phyloP scores from a whole-genome alignment of 2,329 filamentous ascomycete genomes.

The Ceratocystis huliohia region DNA sequence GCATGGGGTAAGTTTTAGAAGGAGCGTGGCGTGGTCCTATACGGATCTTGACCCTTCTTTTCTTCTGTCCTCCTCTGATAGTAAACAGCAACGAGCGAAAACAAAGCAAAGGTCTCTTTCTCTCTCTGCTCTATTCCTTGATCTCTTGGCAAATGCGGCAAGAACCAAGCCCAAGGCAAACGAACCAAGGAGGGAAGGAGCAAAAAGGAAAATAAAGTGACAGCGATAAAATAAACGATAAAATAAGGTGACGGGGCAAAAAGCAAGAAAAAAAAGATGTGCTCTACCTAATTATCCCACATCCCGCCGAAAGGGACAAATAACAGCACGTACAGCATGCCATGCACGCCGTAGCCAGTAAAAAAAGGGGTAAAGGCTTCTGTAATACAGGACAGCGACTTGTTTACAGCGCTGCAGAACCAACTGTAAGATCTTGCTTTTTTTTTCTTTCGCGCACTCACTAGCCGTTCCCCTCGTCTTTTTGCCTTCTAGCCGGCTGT shows the following conservation, averaged over 20 bases:
- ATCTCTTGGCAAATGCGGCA: neutral
- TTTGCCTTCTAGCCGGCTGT: neutral
- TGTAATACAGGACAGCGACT: neutral
- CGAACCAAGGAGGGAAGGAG: neutral
- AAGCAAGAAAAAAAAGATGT: neutral
- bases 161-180: constrained; percentile 1
- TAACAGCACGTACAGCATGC: neutral
- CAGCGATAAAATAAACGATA: neutral
- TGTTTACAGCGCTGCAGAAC: neutral
- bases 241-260: neutral
- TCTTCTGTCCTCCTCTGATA: neutral
- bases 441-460: too few relatives aligned
- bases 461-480: neutral
- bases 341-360: neutral
- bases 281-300: neutral
- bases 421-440: neutral
- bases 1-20: neutral
- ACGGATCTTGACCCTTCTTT: neutral
- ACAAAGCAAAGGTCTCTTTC: neutral
- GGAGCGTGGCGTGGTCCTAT: neutral
- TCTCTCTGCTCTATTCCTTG: too few relatives aligned
- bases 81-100: constrained; percentile 3
- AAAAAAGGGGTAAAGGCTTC: neutral
- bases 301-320: neutral
- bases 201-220: neutral